phyloP scores from a whole-genome alignment of 2,329 filamentous ascomycete species.

The Calonectria pseudoturangicola region DNA sequence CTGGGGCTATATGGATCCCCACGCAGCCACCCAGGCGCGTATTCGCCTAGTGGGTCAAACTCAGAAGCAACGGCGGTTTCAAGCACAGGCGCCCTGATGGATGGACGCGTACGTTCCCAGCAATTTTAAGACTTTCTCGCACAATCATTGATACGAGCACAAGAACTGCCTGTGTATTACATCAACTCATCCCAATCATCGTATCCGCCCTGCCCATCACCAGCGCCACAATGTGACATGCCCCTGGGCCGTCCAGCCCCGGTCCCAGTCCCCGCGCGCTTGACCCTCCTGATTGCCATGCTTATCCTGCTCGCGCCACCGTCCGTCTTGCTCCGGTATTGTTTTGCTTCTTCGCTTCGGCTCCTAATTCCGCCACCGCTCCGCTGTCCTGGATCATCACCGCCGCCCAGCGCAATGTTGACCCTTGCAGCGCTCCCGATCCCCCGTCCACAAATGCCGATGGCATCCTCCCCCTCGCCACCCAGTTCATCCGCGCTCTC shows the following conservation, averaged over 20 bases:
- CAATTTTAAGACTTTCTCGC: neutral
- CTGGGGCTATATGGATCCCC: neutral
- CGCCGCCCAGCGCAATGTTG: constrained; percentile 10
- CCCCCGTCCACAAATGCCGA: constrained; percentile 30
- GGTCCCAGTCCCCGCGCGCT: constrained; percentile 43
- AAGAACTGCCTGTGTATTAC: constrained; percentile 20
- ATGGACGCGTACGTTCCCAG: constrained; percentile 43
- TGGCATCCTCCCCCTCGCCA: constrained; percentile 26
- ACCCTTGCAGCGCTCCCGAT: constrained; percentile 29
- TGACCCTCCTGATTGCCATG: constrained; percentile 39
- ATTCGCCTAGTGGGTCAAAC: constrained; percentile 10
- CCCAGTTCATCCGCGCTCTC: constrained; percentile 52
- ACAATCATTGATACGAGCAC: neutral
- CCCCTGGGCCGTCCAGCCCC: constrained; percentile 40
- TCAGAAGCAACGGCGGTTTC: constrained; percentile 52
- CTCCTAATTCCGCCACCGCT: constrained; percentile 12
- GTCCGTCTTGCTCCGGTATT: neutral
- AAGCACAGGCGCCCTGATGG: constrained; percentile 51
- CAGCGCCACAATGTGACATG: constrained; percentile 34
- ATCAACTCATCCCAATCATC: constrained; percentile 50
- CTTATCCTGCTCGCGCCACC: constrained; percentile 18
- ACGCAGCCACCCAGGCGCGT: constrained; percentile 19
- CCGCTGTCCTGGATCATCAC: constrained; percentile 16
- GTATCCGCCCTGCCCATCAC: constrained; percentile 13
- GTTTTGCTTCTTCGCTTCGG: constrained; percentile 11